phyloP scores from a whole-genome alignment of 768 basidiomycete genomes.

The Tulasnella sp. region DNA sequence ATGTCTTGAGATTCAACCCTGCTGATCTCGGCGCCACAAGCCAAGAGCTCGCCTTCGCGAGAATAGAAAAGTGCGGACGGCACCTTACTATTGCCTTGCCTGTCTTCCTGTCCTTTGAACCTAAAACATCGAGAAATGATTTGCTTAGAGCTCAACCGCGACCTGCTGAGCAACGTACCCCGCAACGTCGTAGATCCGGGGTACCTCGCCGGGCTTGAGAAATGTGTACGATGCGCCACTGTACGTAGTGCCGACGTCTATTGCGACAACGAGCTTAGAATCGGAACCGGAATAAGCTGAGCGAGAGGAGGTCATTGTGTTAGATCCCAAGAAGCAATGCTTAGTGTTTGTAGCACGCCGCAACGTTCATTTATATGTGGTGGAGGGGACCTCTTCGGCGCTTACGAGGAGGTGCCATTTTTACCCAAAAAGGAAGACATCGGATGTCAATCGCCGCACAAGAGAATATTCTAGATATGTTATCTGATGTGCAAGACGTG shows the following conservation, averaged over 20 bases:
- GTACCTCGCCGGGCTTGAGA: slow-evolving; percentile 11
- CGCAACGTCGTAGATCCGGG: slow-evolving; percentile 4
- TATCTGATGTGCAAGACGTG: too few species aligned
- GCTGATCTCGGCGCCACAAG: not conserved
- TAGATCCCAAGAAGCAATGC: not conserved
- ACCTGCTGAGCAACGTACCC: not conserved
- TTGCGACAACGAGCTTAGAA: slow-evolving; percentile 16
- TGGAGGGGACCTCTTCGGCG: too few species aligned
- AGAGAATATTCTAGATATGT: too few species aligned
- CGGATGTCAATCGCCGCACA: too few species aligned
- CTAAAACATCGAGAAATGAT: not conserved
- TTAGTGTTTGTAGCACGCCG: too few species aligned
- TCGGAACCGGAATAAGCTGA: not conserved
- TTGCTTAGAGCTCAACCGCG: not conserved
- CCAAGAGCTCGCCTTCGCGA: not conserved
- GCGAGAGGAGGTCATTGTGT: not conserved
- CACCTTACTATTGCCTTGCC: not conserved
- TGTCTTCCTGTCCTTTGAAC: slow-evolving; percentile 21
- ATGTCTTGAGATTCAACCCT: too few species aligned
- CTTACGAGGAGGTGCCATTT: too few species aligned
- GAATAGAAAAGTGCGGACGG: not conserved
- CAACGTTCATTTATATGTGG: too few species aligned
- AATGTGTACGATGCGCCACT: slow-evolving; percentile 31
- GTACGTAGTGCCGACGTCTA: slow-evolving; percentile 32
- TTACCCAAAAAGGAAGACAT: too few species aligned